A percentile compares a stretch with the other conserved stretches of the same genome.
Evolutionary conservation across 768 basidiomycete genomes (phyloP).

Genomic region (Leccinum disarticulatum): DNA sequence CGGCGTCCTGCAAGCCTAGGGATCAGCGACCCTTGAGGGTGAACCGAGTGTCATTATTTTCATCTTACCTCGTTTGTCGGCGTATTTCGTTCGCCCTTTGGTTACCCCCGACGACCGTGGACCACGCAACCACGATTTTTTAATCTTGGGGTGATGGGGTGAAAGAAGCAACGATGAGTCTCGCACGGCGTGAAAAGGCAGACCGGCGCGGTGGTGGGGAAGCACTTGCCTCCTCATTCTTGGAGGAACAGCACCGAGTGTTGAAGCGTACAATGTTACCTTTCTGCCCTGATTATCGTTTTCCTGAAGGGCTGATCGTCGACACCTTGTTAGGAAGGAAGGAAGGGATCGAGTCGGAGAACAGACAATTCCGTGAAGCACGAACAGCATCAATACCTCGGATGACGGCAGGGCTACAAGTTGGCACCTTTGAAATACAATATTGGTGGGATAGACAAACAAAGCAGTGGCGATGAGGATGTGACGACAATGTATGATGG

Average conservation of each 20-base stretch:
- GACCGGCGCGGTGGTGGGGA: conserved; percentile 12
- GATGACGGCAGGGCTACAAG: conserved; percentile 15
- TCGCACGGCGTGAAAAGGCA: conserved; percentile 6
- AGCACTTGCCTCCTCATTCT: conserved; percentile 9
- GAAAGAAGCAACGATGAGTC: conserved; percentile 13
- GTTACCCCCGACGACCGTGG: conserved; percentile 5
- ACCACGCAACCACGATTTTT: conserved; percentile 16
- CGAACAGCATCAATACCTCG: neutral
- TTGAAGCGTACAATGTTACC: neutral
- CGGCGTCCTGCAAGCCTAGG: neutral
- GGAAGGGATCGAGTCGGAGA: conserved; percentile 5
- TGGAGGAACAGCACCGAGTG: neutral
- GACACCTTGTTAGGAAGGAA: conserved; percentile 21
- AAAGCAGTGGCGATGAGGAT: conserved; percentile 10
- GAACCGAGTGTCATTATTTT: conserved; percentile 3
- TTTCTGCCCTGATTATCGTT: conserved; percentile 19
- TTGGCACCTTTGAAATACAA: conserved; percentile 16
- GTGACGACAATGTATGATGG: conserved; percentile 15
- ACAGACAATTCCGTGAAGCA: conserved; percentile 23
- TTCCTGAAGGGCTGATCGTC: conserved; percentile 12
- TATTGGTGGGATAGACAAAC: conserved; percentile 11
- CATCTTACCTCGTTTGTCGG: conserved; percentile 20
- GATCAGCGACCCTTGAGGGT: conserved; percentile 1
- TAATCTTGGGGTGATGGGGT: conserved; percentile 19
- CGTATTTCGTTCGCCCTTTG: neutral